Base-by-base conservation (phyloP, 2,329 filamentous ascomycete genomes). In the Colletotrichum sp. region DNA sequence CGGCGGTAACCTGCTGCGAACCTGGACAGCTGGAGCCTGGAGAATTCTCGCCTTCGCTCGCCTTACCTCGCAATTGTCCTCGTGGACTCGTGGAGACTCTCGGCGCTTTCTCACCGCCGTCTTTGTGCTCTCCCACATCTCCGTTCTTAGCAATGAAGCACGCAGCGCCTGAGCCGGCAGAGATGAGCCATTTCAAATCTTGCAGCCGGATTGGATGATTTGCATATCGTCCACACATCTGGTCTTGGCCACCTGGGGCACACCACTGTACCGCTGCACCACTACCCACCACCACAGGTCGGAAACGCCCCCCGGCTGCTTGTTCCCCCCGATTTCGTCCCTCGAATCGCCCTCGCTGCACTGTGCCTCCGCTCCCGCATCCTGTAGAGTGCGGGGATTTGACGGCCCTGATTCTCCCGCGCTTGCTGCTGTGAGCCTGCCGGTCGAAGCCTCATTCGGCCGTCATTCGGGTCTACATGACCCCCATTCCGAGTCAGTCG, bases 321-420 rank as follows among this genome's bases (percentile, higher is more conserved):
- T 63, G 32, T 76, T 52, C 52, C 49, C 36, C 71, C 75, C 65
- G 34, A 52, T 67, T 77, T 60, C 26, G 66, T 52, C 57, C 63
- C 36, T 69, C 70, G 28, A 73, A 76, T 69, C 57, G 59, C 68
- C 34, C 21, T 21, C 52, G 24, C 66, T 75, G 71, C 71, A 71
- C 60, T 75, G 71, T 71, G 71, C 75, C 75, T 77, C 75, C 66
- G 67, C 72, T 77, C 75, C 75, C 66, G 75, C 72, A 44, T 75
- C 60, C 66, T 75, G 30, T 65, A 65, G 65, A 76, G 60, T 77
- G 75, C 71, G 75, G 75, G 71, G 75, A 75, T 77, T 75, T 59
- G 75, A 68, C 75, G 75, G 72, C 72, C 72, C 75, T 77, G 75
- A 68, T 77, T 71, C 52, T 71, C 72, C 75, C 66, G 75, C 71